Evolutionary conservation across 2,329 filamentous ascomycete species (phyloP).

Genomic region (Calonectria multiphialidica): DNA sequence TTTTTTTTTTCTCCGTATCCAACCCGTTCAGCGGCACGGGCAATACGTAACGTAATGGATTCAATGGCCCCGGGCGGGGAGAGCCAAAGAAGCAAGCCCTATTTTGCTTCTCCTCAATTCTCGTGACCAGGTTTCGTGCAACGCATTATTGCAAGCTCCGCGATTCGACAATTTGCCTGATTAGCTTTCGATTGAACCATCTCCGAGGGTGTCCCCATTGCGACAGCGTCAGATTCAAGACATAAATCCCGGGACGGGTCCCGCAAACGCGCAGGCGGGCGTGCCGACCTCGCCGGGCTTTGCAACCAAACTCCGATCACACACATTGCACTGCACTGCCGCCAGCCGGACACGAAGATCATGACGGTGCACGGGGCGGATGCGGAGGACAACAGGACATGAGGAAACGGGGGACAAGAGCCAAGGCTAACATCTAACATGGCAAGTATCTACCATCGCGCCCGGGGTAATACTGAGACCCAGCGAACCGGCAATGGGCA

Average conservation of each 20-base stretch:
- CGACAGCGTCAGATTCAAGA: constrained; percentile 1
- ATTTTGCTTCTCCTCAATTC: constrained; percentile 33
- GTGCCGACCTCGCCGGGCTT: constrained; percentile 15
- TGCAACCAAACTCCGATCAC: constrained; percentile 12
- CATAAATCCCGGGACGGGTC: background rate
- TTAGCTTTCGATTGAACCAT: constrained; percentile 15
- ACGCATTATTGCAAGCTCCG: constrained; percentile 28
- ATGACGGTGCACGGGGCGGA: background rate
- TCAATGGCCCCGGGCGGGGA: constrained; percentile 30
- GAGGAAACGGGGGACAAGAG: background rate
- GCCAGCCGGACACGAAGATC: constrained; percentile 2
- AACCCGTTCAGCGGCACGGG: constrained; percentile 15
- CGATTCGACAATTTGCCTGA: constrained; percentile 38
- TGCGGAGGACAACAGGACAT: background rate
- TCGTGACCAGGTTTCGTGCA: constrained; percentile 33
- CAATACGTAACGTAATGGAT: constrained; percentile 45
- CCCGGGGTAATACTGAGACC: background rate
- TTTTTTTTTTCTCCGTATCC: constrained; percentile 14
- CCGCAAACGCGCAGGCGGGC: background rate
- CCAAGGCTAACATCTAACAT: background rate
- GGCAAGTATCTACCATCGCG: background rate
- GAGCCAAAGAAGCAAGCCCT: constrained; percentile 23
- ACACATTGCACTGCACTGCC: constrained; percentile 7
- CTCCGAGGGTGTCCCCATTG: constrained; percentile 21
- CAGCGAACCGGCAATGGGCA: constrained; percentile 17